These are phyloP conservation scores for Dryas alaskensis DNA, from an alignment of 306 rosid species.

Conservation along the genomic window DNA sequence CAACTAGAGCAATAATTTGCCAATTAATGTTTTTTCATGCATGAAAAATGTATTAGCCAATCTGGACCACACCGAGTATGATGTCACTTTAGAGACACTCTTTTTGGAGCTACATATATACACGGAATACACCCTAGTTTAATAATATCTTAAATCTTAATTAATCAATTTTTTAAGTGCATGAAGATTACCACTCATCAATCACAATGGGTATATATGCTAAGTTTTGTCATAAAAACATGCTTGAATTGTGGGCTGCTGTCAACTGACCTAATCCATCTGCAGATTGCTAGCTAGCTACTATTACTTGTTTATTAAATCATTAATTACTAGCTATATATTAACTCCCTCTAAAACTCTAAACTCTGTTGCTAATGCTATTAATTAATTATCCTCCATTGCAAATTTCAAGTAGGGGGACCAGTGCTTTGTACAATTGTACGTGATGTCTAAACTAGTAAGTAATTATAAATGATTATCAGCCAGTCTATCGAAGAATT, in stretches of 20 bases:
- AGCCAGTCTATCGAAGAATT: too few species aligned
- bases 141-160: background rate
- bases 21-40: background rate
- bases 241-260: conserved; percentile 30
- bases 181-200: background rate
- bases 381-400: background rate
- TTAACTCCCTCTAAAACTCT: background rate
- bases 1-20: too few species aligned
- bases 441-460: background rate
- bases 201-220: background rate
- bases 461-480: too few species aligned
- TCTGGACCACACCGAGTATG: conserved; percentile 18
- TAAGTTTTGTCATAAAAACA: conserved; percentile 14
- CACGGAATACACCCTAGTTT: background rate
- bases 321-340: background rate
- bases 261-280: conserved; percentile 7
- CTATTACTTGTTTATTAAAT: background rate
- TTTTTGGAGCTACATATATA: background rate
- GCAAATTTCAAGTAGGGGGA: background rate
- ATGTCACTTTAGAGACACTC: conserved; percentile 2
- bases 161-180: too few species aligned
- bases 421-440: background rate
- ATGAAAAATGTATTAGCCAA: background rate
- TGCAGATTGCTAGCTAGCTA: background rate
- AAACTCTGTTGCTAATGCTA: background rate